Percentiles rank a stretch among this genome's conserved stretches.
These are phyloP conservation scores for Typha latifolia DNA, from an alignment of 176 grass and related monocot species.

Conservation along the genomic window DNA sequence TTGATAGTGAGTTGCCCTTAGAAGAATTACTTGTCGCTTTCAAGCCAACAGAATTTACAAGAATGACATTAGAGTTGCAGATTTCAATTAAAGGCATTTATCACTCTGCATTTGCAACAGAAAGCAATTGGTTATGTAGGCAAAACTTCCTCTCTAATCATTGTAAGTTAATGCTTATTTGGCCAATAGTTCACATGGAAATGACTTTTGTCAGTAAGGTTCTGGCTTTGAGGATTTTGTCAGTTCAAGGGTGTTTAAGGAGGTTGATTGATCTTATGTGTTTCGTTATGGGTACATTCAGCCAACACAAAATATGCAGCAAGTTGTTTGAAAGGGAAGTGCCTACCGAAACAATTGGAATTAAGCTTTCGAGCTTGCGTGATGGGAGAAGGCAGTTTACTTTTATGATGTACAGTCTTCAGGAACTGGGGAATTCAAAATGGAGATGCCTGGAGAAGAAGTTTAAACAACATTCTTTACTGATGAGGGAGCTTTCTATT, in stretches of 20 bases:
- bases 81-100: constrained; percentile 15
- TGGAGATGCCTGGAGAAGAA: constrained; percentile 23
- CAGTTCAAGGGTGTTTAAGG: constrained; percentile 39
- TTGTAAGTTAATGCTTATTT: constrained; percentile 30
- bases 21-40: not conserved
- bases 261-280: constrained; percentile 32
- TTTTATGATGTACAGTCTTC: constrained; percentile 24
- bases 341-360: constrained; percentile 19
- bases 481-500: constrained; percentile 14
- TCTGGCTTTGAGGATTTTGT: constrained; percentile 28
- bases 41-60: not conserved
- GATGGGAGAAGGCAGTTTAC: constrained; percentile 6
- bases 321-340: constrained; percentile 13
- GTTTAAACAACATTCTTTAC: constrained; percentile 25
- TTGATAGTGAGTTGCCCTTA: not conserved
- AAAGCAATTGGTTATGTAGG: constrained; percentile 23
- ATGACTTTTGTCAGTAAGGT: constrained; percentile 27
- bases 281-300: constrained; percentile 29
- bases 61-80: constrained; percentile 18
- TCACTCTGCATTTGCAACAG: constrained; percentile 3
- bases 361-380: constrained; percentile 27
- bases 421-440: constrained; percentile 16
- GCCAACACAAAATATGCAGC: constrained; percentile 12
- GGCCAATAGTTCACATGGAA: constrained; percentile 30
- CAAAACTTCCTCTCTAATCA: constrained; percentile 10